phyloP scores from a whole-genome alignment of 352 stramenopile species.

The Pythium coloratum region DNA sequence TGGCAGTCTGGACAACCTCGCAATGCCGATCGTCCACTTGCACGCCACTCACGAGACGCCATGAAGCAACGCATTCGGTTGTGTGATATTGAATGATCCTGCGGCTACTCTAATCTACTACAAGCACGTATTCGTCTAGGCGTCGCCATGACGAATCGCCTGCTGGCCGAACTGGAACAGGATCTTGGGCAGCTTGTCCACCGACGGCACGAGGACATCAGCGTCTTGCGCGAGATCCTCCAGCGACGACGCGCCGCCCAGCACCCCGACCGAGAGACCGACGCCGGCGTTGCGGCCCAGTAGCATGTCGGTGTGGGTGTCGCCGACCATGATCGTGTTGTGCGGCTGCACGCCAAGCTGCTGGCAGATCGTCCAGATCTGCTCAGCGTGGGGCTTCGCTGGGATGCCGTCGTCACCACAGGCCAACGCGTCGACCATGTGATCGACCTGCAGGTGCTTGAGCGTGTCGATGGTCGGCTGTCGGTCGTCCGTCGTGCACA shows the following conservation, averaged over 20 bases:
- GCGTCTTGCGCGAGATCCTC: conserved; percentile 82
- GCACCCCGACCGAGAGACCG: conserved; percentile 74
- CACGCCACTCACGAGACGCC: conserved; percentile 7
- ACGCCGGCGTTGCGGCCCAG: conserved; percentile 77
- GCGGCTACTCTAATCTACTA: conserved; percentile 15
- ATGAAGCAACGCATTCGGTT: background rate
- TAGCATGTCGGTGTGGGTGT: conserved; percentile 85
- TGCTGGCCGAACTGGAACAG: conserved; percentile 86
- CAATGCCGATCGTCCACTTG: conserved; percentile 60
- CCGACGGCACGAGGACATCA: conserved; percentile 80
- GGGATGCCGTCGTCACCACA: conserved; percentile 84
- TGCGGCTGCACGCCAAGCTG: conserved; percentile 71
- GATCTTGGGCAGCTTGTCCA: conserved; percentile 76
- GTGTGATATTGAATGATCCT: background rate
- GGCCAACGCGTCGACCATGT: conserved; percentile 76
- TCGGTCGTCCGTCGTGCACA: conserved; percentile 86
- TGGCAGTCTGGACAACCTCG: conserved; percentile 95
- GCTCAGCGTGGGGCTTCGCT: conserved; percentile 78
- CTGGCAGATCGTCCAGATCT: conserved; percentile 86
- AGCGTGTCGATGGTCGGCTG: conserved; percentile 78
- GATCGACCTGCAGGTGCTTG: conserved; percentile 62
- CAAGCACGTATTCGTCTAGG: background rate
- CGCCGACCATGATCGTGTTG: conserved; percentile 89
- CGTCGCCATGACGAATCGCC: conserved; percentile 54
- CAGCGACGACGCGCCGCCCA: conserved; percentile 76